Evolutionary conservation across 2,329 filamentous ascomycete species (phyloP).

Genomic region (Apiospora rasikravindrae): DNA sequence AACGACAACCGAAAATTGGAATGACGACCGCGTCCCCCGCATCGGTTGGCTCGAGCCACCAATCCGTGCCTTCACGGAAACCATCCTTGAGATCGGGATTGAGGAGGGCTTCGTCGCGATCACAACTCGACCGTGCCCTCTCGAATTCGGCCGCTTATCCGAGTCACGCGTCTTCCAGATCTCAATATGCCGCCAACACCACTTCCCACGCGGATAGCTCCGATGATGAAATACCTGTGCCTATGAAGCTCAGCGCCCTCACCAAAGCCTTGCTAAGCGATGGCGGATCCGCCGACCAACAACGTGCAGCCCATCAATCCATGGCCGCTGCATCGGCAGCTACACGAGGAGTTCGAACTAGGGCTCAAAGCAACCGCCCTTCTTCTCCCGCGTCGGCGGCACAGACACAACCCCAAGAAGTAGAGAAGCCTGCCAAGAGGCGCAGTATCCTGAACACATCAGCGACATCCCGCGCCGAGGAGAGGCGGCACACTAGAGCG

Average conservation of each 20-base stretch:
- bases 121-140: conserved; percentile 51
- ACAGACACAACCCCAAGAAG: conserved; percentile 26
- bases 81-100: conserved; percentile 62
- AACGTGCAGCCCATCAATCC: conserved; percentile 25
- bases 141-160: conserved; percentile 45
- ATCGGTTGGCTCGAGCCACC: conserved; percentile 55
- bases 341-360: conserved; percentile 48
- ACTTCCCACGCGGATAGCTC: conserved; percentile 77
- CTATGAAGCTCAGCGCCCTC: conserved; percentile 91
- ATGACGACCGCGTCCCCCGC: conserved; percentile 45
- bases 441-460: conserved; percentile 56
- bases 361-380: conserved; percentile 49
- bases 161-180: conserved; percentile 39
- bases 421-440: conserved; percentile 45
- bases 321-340: conserved; percentile 17
- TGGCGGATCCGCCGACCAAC: conserved; percentile 57
- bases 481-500: conserved; percentile 52
- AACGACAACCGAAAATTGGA: conserved; percentile 11
- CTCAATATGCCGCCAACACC: conserved; percentile 48
- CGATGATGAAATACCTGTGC: conserved; percentile 89
- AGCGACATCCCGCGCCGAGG: conserved; percentile 48
- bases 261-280: conserved; percentile 83
- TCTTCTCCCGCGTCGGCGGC: conserved; percentile 43
- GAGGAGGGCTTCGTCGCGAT: conserved; percentile 54
- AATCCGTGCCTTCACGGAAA: conserved; percentile 53